Evolutionary conservation across 169 alveolate species (phyloP).

Genomic region (Eimeria sp.): DNA sequence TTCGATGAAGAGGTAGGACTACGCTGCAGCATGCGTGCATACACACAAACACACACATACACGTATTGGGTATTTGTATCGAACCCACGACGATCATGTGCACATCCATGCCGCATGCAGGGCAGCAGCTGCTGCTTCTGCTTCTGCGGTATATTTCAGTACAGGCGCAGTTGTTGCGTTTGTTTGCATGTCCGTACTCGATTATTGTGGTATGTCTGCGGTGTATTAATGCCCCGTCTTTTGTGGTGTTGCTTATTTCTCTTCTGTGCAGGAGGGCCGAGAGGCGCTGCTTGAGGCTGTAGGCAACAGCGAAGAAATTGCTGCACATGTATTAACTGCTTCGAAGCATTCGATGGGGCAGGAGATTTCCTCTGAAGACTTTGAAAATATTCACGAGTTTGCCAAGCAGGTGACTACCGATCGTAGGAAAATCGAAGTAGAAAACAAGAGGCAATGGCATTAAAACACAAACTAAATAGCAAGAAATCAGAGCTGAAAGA

Average conservation of each 20-base stretch:
- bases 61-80: background rate
- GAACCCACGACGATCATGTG: too few relatives aligned
- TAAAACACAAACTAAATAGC: too few relatives aligned
- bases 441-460: too few relatives aligned
- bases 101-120: too few relatives aligned
- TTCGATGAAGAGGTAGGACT: constrained; percentile 40
- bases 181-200: too few relatives aligned
- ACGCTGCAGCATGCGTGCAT: background rate
- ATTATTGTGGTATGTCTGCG: too few relatives aligned
- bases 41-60: background rate
- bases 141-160: too few relatives aligned
- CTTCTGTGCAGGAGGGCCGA: constrained; percentile 33
- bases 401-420: constrained; percentile 92
- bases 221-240: background rate
- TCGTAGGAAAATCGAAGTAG: too few relatives aligned
- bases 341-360: constrained; percentile 97
- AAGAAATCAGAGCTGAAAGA: too few relatives aligned
- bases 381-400: constrained; percentile 94
- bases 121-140: too few relatives aligned
- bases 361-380: constrained; percentile 96
- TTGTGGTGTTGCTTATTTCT: background rate
- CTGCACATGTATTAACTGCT: constrained; percentile 94
- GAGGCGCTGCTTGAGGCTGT: constrained; percentile 90
- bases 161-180: too few relatives aligned
- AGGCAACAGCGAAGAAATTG: constrained; percentile 93